A percentile compares a stretch with the other conserved stretches of the same genome.
Conservation (phyloP, 495 filamentous ascomycete genomes). For the Saxophila tyrrhenica region DNA sequence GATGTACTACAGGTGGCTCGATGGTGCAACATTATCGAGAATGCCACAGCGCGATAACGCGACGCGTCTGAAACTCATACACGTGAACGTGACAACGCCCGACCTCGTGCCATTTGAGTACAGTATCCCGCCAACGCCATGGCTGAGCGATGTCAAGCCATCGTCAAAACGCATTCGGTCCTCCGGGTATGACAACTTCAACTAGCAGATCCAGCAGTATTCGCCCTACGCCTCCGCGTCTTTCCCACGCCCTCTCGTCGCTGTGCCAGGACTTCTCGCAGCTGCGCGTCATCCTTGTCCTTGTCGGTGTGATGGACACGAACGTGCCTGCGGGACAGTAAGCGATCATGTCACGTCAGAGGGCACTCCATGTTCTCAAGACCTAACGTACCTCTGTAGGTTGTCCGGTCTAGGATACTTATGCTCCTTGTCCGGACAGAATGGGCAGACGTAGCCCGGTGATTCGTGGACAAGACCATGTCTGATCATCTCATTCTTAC, state of each 20-base stretch:
- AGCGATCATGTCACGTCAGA: neutral
- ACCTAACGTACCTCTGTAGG: conserved; percentile 96
- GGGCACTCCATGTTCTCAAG: too few relatives aligned
- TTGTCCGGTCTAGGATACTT: conserved; percentile 96
- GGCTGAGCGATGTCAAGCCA: neutral
- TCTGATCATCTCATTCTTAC: conserved; percentile 98
- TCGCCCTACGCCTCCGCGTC: conserved; percentile 56
- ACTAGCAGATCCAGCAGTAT: neutral
- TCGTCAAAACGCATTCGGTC: neutral
- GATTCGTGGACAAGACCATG: conserved; percentile 93
- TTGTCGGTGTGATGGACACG: conserved; percentile 81
- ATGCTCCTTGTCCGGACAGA: conserved; percentile 91
- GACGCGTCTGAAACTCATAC: too few relatives aligned
- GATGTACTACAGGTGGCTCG: too few relatives aligned
- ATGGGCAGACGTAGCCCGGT: conserved; percentile 93
- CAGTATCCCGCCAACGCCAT: too few relatives aligned
- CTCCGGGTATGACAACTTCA: neutral
- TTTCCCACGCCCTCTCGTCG: conserved; percentile 73
- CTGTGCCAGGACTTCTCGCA: conserved; percentile 73
- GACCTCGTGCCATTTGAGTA: too few relatives aligned
- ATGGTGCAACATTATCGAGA: too few relatives aligned
- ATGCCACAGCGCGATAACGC: too few relatives aligned
- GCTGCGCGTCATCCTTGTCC: conserved; percentile 65
- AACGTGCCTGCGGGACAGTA: conserved; percentile 52
- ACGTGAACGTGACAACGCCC: too few relatives aligned